Evolutionary conservation across 2,329 filamentous ascomycete genomes (phyloP), one percentile per base, ranked within the genome.

Genomic region (Microdochium trichocladiopsis): DNA sequence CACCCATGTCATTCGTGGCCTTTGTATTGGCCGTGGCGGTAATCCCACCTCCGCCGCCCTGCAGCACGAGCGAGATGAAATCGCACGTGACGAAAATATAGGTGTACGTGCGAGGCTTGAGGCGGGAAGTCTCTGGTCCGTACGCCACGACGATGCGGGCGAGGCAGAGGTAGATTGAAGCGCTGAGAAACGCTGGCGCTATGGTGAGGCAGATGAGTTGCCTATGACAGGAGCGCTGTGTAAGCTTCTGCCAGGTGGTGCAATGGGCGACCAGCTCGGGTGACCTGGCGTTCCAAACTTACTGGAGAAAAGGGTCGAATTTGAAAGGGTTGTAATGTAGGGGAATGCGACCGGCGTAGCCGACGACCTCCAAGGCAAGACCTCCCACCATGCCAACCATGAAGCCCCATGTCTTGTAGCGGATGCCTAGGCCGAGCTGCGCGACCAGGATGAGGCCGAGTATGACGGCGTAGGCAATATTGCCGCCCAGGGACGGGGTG

Each of bases 151-250:
- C 75, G 55, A 83, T 72, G 50, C 82, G 77, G 36, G 80, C 79
- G 12, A 84, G 70, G 4, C 73, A 76, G 25, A 84, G 62, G 66
- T 81, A 82, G 58, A 83, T 76, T 52, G 71, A 74, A 3, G 74
- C 82, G 6, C 75, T 75, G 51, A 77, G 63, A 62, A 79, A 83
- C 21, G 76, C 80, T 6, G 79, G 80, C 0, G 73, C 76, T 28
- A 84, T 74, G 45, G 80, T 79, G 22, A 83, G 64, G 53, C 72
- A 75, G 57, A 78, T 74, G 50, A 83, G 78, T 56, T 75, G 79
- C 16, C 25, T 50, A 12, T 31, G 28, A 14, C 8, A 31, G 28
- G 14, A 31, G 14, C 28, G 14, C 28, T 31, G 28, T 8, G 28
- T 31, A 31, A 31, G 28, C 14, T 31, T 31, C 28, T 14, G n/a